These are phyloP conservation scores for Candida suzukii DNA, from an alignment of 805 yeast species.

Conservation along the genomic window DNA sequence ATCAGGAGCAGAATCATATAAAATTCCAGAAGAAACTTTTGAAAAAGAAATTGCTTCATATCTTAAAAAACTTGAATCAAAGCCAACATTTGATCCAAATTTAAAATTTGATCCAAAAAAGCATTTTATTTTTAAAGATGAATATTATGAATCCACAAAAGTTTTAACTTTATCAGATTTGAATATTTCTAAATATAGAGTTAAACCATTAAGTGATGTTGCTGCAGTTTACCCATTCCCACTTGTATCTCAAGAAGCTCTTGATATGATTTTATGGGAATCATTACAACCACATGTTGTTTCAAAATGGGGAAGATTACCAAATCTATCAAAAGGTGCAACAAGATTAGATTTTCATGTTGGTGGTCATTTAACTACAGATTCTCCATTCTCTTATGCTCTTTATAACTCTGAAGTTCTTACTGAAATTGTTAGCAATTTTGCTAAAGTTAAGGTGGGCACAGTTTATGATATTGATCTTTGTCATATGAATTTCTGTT, in stretches of 20 bases:
- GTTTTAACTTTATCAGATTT: conserved; percentile 30
- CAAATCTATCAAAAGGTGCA: conserved; percentile 14
- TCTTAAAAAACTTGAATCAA: conserved; percentile 10
- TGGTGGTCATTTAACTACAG: conserved; percentile 40
- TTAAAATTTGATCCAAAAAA: conserved; percentile 29
- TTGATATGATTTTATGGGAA: conserved; percentile 49
- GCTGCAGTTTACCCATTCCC: conserved; percentile 54
- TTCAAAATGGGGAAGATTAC: conserved; percentile 34
- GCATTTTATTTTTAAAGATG: conserved; percentile 32
- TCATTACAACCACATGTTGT: conserved; percentile 36
- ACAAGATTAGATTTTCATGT: conserved; percentile 34
- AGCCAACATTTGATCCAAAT: conserved; percentile 19
- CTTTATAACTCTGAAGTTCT: conserved; percentile 50
- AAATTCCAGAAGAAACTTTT: conserved; percentile 20
- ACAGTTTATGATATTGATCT: conserved; percentile 44
- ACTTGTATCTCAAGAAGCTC: conserved; percentile 49
- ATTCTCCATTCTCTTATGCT: conserved; percentile 37
- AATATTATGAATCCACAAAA: conserved; percentile 28
- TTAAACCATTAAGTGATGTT: conserved; percentile 26
- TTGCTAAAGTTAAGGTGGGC: conserved; percentile 44
- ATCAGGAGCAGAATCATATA: conserved; percentile 15
- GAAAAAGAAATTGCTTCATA: conserved; percentile 16
- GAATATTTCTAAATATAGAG: conserved; percentile 29
- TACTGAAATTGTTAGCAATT: conserved; percentile 35
- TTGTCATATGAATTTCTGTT: conserved; percentile 43